Evolutionary conservation across 2,329 filamentous ascomycete genomes (phyloP).

Genomic region (Chrysosporium keratinophilum): DNA sequence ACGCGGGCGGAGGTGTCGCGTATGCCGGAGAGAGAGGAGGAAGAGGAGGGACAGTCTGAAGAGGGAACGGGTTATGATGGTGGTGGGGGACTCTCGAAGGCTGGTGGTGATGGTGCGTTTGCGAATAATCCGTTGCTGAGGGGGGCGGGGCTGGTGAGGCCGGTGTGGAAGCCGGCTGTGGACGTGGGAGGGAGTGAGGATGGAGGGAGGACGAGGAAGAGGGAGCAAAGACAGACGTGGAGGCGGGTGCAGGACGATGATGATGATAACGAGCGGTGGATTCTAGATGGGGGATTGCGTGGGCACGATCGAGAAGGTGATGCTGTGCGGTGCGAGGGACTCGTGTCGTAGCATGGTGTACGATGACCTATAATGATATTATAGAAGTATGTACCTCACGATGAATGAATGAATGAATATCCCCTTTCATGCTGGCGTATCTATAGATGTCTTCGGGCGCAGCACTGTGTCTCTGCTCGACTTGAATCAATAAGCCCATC

Average conservation of each 20-base stretch:
- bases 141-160: slow-evolving; percentile 35
- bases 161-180: slow-evolving; percentile 35
- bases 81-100: slow-evolving; percentile 18
- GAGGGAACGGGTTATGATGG: slow-evolving; percentile 25
- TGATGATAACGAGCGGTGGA: slow-evolving; percentile 41
- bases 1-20: slow-evolving; percentile 28
- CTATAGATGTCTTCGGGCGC: too few species aligned
- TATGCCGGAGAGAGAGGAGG: slow-evolving; percentile 16
- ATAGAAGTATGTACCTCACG: too few species aligned
- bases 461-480: background rate
- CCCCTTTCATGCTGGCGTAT: too few species aligned
- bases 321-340: background rate
- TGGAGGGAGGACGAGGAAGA: slow-evolving; percentile 15
- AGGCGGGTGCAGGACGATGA: slow-evolving; percentile 39
- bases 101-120: slow-evolving; percentile 28
- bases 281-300: slow-evolving; percentile 36
- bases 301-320: slow-evolving; percentile 23
- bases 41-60: slow-evolving; percentile 19
- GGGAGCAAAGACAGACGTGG: slow-evolving; percentile 36
- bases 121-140: slow-evolving; percentile 37
- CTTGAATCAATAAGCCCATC: too few species aligned
- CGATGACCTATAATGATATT: background rate
- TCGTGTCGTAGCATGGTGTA: background rate
- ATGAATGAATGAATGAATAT: too few species aligned
- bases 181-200: slow-evolving; percentile 6